phyloP scores from a whole-genome alignment of 225 moss, liverwort and hornwort species.

The Bryoerythrophyllum caledonicum region DNA sequence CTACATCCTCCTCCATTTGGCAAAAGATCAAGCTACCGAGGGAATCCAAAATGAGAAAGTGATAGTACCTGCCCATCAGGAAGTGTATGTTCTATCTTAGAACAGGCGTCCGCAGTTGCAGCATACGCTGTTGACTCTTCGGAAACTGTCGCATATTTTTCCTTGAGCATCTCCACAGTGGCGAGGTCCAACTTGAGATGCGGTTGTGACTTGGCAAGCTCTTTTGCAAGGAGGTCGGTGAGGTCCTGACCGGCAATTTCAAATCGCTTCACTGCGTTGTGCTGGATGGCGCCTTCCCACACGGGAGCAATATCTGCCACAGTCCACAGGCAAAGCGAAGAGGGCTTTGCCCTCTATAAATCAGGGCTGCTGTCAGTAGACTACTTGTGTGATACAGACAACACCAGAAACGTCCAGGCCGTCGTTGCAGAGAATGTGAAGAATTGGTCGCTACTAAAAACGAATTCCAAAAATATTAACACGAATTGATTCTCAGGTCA shows the following conservation, averaged over 20 bases:
- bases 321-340: slow-evolving; percentile 68
- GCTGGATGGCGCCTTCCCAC: slow-evolving; percentile 99
- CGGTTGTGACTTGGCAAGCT: slow-evolving; percentile 65
- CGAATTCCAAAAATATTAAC: neutral
- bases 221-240: slow-evolving; percentile 67
- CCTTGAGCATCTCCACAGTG: slow-evolving; percentile 85
- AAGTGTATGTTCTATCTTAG: slow-evolving; percentile 80
- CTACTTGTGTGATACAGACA: slow-evolving; percentile 45
- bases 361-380: slow-evolving; percentile 79
- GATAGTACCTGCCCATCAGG: slow-evolving; percentile 92
- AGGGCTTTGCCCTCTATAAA: slow-evolving; percentile 81
- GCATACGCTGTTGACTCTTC: slow-evolving; percentile 69
- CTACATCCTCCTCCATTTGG: slow-evolving; percentile 5
- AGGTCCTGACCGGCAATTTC: slow-evolving; percentile 92
- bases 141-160: slow-evolving; percentile 57
- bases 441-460: slow-evolving; percentile 1
- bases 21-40: neutral
- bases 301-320: slow-evolving; percentile 97
- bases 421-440: slow-evolving; percentile 8
- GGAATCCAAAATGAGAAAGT: neutral
- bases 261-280: slow-evolving; percentile 96
- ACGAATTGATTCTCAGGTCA: neutral
- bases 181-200: slow-evolving; percentile 55
- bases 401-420: neutral
- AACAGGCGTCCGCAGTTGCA: slow-evolving; percentile 60